Conservation (phyloP, 129 eudicot species). For the Silybum marianum region DNA sequence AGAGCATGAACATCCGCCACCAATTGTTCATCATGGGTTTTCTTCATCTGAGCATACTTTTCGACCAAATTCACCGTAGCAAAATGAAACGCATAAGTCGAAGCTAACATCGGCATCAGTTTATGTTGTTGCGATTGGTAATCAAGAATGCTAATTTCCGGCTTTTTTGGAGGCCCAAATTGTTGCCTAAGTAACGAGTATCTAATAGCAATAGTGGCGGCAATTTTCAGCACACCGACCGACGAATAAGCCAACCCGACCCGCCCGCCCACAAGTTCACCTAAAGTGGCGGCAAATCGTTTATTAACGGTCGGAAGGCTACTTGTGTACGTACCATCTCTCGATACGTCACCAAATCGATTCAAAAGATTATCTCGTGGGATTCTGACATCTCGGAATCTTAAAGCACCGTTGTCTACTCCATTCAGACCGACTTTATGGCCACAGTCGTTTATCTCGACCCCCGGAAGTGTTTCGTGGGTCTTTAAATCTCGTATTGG, state of each 20-base stretch:
- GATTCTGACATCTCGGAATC: constrained; percentile 74
- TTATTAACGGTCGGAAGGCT: constrained; percentile 74
- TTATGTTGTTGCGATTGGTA: constrained; percentile 95
- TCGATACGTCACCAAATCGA: constrained; percentile 86
- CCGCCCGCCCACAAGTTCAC: constrained; percentile 96
- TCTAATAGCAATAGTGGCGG: constrained; percentile 76
- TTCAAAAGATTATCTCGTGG: constrained; percentile 94
- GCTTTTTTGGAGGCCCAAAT: constrained; percentile 87
- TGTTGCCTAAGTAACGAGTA: constrained; percentile 89
- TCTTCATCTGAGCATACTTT: constrained; percentile 88
- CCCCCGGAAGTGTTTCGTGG: constrained; percentile 75
- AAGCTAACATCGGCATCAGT: constrained; percentile 95
- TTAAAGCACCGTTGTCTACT: constrained; percentile 94
- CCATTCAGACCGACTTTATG: constrained; percentile 96
- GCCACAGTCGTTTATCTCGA: constrained; percentile 92
- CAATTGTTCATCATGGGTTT: constrained; percentile 76
- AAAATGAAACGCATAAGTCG: constrained; percentile 90
- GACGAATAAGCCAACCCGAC: constrained; percentile 95
- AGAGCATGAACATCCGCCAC: constrained; percentile 87
- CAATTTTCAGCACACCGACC: constrained; percentile 82
- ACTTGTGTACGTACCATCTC: constrained; percentile 89
- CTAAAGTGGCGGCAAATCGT: constrained; percentile 93
- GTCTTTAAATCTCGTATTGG: constrained; percentile 82
- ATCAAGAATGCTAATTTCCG: constrained; percentile 84
- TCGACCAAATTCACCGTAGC: constrained; percentile 78